Base-by-base conservation (phyloP, 306 rosid species). In the Fragaria ananassa region DNA sequence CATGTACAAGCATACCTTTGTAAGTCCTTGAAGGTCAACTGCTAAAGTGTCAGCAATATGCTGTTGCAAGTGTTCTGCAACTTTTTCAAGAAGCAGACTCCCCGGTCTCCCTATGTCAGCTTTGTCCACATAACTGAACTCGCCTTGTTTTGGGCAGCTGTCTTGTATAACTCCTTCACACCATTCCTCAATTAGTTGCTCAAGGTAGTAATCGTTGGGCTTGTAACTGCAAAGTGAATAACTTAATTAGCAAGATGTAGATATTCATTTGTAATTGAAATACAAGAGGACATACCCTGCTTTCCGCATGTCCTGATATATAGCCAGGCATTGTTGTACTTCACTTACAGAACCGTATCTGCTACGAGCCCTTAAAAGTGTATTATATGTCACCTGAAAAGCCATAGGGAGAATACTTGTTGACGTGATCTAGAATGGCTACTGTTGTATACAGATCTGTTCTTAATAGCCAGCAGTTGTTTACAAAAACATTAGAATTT, bases 101-200 rank as follows among this genome's bases (percentile, higher is more conserved):
- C 76, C 80, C 41, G 97, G 88, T 71, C 88, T 89, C 80, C 79
- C 92, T 42, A 31, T 60, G 74, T 77, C 89, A 63, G 76, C 75
- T 80, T 64, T 85, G 70, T 80, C 83, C 72, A 71, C 76, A 80
- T 83, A 85, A 80, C 77, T 82, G 62, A 49, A 83, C 69, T 88
- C 91, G 53, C 71, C 89, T 82, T 76, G 91, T 73, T 60, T 82
- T 70, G 74, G 83, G 42, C 78, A 77, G 78, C 85, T 70, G 79
- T 84, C 85, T 80, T 83, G 97, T 86, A 92, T 74, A 56, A 95
- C 96, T 81, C 97, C 98, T 86, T 92, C 98, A 76, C 97, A 95
- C 97, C 98, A 92, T 81, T 92, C 98, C 82, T 89, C 95, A 67
- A 94, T 87, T 65, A 94, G 79, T 81, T 82, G 89, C 80, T 89